Evolutionary conservation across 208 protist species (phyloP).

Genomic region (Phytomonas sp.): DNA sequence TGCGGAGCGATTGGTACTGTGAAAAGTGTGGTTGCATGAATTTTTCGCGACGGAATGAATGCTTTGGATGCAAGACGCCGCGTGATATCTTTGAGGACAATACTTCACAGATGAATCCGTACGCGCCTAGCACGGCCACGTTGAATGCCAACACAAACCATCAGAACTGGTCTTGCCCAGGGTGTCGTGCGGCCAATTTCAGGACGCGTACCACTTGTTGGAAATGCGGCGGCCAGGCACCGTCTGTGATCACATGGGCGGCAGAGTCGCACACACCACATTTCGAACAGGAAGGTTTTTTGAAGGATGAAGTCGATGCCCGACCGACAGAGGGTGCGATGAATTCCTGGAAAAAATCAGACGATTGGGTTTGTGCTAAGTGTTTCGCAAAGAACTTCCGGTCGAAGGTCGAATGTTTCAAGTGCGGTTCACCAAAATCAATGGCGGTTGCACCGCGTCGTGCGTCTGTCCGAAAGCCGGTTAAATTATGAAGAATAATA

Average conservation of each 20-base stretch:
- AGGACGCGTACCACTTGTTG: constrained; percentile 71
- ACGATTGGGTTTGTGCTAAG: constrained; percentile 76
- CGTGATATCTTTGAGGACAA: not conserved
- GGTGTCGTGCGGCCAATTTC: constrained; percentile 81
- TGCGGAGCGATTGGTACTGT: constrained; percentile 66
- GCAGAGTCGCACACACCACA: constrained; percentile 21
- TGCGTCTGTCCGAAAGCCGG: constrained; percentile 45
- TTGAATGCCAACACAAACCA: constrained; percentile 15
- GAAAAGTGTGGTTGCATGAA: constrained; percentile 56
- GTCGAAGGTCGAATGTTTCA: constrained; percentile 55
- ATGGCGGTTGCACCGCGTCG: constrained; percentile 25
- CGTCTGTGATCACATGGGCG: constrained; percentile 17
- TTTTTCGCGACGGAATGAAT: constrained; percentile 56
- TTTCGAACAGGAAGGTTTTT: constrained; percentile 74
- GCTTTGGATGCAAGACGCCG: constrained; percentile 54
- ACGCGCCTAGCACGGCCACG: not conserved
- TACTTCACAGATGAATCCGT: not conserved
- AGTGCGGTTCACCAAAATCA: constrained; percentile 66
- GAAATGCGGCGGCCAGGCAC: constrained; percentile 58
- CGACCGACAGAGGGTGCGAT: constrained; percentile 29
- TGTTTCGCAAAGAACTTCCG: constrained; percentile 80
- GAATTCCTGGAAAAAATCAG: constrained; percentile 35
- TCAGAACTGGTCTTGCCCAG: constrained; percentile 78
- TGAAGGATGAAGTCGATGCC: constrained; percentile 19
- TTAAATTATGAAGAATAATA: constrained; percentile 50